Evolutionary conservation across 2,329 filamentous ascomycete species (phyloP).

Genomic region (Exophiala dermatitidis): DNA sequence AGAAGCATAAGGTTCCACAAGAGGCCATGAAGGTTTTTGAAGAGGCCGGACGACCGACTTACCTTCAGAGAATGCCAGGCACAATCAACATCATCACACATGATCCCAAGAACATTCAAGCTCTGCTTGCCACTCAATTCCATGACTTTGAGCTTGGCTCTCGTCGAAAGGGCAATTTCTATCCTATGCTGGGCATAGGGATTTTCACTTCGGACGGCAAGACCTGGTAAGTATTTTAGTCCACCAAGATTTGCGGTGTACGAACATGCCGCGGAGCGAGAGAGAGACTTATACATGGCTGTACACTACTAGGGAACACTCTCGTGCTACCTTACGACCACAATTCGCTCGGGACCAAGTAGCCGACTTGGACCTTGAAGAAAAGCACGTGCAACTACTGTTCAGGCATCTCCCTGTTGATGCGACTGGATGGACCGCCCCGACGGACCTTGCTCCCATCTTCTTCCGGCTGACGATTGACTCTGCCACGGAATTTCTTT

Average conservation of each 20-base stretch:
- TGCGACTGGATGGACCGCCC: slow-evolving; percentile 41
- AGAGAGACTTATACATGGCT: neutral
- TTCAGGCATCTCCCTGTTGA: slow-evolving; percentile 50
- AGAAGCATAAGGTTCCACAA: neutral
- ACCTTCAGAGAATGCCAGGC: neutral
- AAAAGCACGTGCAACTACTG: slow-evolving; percentile 58
- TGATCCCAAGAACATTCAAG: slow-evolving; percentile 65
- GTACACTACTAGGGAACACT: slow-evolving; percentile 54
- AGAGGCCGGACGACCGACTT: neutral
- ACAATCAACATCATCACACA: slow-evolving; percentile 23
- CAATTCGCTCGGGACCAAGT: slow-evolving; percentile 82
- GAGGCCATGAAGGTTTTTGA: neutral
- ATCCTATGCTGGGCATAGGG: slow-evolving; percentile 38
- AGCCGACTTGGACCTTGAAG: slow-evolving; percentile 72
- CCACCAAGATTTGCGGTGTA: neutral
- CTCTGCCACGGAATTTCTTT: slow-evolving; percentile 60
- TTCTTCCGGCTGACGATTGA: slow-evolving; percentile 62
- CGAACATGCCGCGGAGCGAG: neutral
- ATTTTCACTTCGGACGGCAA: slow-evolving; percentile 67
- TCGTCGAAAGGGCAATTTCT: slow-evolving; percentile 60
- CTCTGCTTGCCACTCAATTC: slow-evolving; percentile 76
- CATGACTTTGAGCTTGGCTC: slow-evolving; percentile 71
- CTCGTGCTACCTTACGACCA: slow-evolving; percentile 70
- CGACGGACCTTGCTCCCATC: slow-evolving; percentile 54
- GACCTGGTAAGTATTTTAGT: slow-evolving; percentile 48